phyloP scores from a whole-genome alignment of 2,329 filamentous ascomycete species.

The Arthrobotrys musiformis region DNA sequence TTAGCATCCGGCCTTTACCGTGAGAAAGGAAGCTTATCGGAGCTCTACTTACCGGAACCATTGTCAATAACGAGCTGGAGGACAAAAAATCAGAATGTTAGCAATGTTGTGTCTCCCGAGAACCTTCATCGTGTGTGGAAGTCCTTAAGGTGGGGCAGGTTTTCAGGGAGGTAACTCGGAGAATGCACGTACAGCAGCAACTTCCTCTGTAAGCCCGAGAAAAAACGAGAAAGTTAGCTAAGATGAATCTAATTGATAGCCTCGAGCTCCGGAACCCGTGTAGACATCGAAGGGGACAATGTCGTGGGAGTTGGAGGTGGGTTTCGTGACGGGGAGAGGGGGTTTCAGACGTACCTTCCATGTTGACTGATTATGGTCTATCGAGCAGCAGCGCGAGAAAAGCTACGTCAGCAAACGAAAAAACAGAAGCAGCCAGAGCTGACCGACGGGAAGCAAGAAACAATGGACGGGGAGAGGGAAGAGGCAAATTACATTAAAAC shows the following conservation, averaged over 20 bases:
- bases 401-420: constrained; percentile 51
- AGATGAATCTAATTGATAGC: constrained; percentile 28
- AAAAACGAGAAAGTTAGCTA: constrained; percentile 64
- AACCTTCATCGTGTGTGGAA: constrained; percentile 48
- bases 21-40: constrained; percentile 57
- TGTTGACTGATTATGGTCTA: constrained; percentile 65
- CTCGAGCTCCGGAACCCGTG: constrained; percentile 24
- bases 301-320: constrained; percentile 41
- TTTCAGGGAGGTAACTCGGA: constrained; percentile 50
- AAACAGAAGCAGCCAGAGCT: too few species aligned
- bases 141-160: constrained; percentile 40
- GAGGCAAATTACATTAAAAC: constrained; percentile 51
- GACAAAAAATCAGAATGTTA: constrained; percentile 49
- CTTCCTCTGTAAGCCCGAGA: constrained; percentile 81
- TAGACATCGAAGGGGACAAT: constrained; percentile 46
- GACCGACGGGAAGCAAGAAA: too few species aligned
- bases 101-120: constrained; percentile 53
- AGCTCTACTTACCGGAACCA: constrained; percentile 81
- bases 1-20: constrained; percentile 29
- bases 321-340: constrained; percentile 51
- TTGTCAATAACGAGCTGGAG: constrained; percentile 96
- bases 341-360: constrained; percentile 72
- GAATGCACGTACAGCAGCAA: constrained; percentile 74
- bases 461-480: constrained; percentile 58
- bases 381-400: constrained; percentile 42